phyloP scores from a whole-genome alignment of 1,139 yeast genomes.

The Citeromyces siamensis region DNA sequence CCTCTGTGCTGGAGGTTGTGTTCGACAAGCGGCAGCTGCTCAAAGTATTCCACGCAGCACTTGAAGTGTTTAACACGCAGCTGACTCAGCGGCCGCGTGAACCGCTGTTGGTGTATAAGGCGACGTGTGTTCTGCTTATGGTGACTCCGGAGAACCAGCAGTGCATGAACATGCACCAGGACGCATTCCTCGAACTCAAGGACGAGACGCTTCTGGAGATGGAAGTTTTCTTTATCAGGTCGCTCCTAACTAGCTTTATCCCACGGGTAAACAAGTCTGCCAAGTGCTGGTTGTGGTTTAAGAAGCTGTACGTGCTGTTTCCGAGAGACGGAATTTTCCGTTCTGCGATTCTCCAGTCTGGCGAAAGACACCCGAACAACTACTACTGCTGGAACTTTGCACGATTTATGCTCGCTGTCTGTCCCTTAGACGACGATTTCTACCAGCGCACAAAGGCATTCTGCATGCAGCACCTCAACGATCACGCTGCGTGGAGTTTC shows the following conservation, averaged over 20 bases:
- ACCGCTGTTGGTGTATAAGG: constrained; percentile 7
- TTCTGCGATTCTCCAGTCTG: constrained; percentile 20
- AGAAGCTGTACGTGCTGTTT: constrained; percentile 13
- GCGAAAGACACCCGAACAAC: constrained; percentile 25
- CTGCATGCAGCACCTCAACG: constrained; percentile 1
- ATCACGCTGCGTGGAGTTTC: constrained; percentile 1
- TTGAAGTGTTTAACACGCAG: not conserved
- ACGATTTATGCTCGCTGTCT: constrained; percentile 19
- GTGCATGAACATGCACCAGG: constrained; percentile 18
- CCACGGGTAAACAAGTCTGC: constrained; percentile 29
- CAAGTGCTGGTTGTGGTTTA: constrained; percentile 26
- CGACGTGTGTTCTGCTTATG: constrained; percentile 24
- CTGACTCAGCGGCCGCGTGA: not conserved
- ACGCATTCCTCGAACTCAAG: constrained; percentile 5
- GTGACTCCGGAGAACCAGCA: constrained; percentile 27
- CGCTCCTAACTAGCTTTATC: constrained; percentile 22
- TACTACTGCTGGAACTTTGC: constrained; percentile 32
- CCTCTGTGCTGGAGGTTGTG: constrained; percentile 9
- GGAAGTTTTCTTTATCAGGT: constrained; percentile 16
- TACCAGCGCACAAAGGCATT: not conserved
- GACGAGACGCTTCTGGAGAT: constrained; percentile 9
- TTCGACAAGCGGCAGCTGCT: constrained; percentile 9
- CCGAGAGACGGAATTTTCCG: constrained; percentile 9
- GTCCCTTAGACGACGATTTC: not conserved
- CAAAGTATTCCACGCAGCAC: constrained; percentile 11